Percentiles rank a stretch among this genome's conserved stretches.
phyloP scores from a whole-genome alignment of 345 rosid species.

The Eucalyptus grandis region DNA sequence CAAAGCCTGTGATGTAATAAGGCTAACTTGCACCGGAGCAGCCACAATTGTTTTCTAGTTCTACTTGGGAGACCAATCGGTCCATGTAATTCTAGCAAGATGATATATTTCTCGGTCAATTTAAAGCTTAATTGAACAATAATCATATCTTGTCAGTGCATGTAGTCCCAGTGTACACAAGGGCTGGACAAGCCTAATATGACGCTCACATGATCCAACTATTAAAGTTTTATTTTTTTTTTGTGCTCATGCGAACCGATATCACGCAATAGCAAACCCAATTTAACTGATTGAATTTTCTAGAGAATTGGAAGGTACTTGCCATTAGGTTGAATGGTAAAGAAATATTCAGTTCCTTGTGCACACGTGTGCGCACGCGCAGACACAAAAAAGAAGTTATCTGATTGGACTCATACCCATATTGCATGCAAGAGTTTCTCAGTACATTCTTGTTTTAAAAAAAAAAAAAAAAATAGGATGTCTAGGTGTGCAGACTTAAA shows the following conservation, averaged over 20 bases:
- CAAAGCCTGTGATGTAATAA: neutral
- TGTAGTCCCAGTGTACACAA: neutral
- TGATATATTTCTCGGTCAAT: neutral
- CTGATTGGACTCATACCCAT: neutral
- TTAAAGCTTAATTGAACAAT: neutral
- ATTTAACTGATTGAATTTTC: neutral
- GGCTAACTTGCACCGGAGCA: neutral
- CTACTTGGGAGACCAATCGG: neutral
- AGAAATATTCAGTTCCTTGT: too few species aligned
- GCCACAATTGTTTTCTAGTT: neutral
- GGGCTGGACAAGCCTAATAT: neutral
- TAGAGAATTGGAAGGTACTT: neutral
- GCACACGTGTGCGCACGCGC: fast-evolving
- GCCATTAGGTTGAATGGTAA: neutral
- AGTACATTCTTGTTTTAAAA: neutral
- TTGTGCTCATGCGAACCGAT: neutral
- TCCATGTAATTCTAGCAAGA: neutral
- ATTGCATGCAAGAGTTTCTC: neutral
- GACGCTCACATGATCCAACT: neutral
- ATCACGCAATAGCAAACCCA: neutral
- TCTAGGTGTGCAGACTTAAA: neutral
- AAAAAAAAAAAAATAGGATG: too few species aligned
- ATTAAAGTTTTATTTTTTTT: too few species aligned
- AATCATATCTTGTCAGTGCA: neutral
- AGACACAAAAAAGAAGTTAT: too few species aligned